Base-by-base conservation (phyloP, 305 asterid genomes). In the Salvia sclarea region DNA sequence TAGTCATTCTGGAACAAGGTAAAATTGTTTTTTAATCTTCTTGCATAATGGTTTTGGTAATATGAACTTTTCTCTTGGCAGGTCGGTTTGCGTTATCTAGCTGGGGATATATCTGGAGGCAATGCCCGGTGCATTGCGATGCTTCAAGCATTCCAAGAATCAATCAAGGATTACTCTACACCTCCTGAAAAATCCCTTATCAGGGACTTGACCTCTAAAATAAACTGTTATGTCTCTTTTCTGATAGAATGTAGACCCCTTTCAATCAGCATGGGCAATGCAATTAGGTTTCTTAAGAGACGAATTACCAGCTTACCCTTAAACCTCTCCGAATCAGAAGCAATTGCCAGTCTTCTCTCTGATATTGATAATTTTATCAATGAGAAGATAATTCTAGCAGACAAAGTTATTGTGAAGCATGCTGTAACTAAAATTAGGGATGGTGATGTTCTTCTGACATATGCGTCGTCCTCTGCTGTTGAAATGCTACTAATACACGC, bases 191-290 rank as follows among this genome's bases (percentile, higher is more conserved):
- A 89, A 77, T 71, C 84, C 60, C 88, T 94, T 28, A 77, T 85
- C 73, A 79, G 96, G 80, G 97, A 91, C 87, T 69, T 87, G 85
- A 83, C 96, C 18, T 61, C 95, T 41, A 94, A 87, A 81, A 80
- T 91, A 50, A 94, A 89, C 79, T 70, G 76, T 71, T 82, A 85
- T 35, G 88, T 94, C 17, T 86, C 95, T 47, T 94, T 91, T 70
- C 82, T 91, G 77, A 91, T 82, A 41, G 97, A 89, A 69, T 92
- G 98, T 80, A 84, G 98, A 60, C 98, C 96, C 76, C 95, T 90
- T 75, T 91, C 98, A 6, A 84, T 91, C 59, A 89, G 95, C 80
- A 94, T 94, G 98, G 98, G 96, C 66, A 94, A 94, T 76, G 97
- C 96, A 55, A 91, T 91, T 68, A 82, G 93, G 73, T 94, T 87